phyloP scores from a whole-genome alignment of 345 rosid genomes.

The Eucalyptus grandis region DNA sequence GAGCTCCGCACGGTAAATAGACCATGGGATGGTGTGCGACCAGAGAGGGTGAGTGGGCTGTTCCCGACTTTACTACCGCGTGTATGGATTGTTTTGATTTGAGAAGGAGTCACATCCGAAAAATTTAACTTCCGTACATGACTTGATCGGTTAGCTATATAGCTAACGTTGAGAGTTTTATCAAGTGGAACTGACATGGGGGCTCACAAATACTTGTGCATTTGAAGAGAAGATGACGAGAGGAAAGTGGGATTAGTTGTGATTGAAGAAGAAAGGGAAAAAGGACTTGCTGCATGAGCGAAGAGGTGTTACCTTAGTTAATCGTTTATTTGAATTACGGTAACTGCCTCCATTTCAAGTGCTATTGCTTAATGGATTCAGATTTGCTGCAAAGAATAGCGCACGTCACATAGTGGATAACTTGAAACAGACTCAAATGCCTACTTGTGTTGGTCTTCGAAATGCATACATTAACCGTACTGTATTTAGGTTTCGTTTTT shows the following conservation, averaged over 20 bases:
- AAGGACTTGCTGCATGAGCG: not conserved
- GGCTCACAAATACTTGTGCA: not conserved
- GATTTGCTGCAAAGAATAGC: not conserved
- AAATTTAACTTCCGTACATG: not conserved
- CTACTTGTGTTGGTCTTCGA: not conserved
- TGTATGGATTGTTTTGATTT: not conserved
- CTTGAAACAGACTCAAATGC: not conserved
- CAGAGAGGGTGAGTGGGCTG: slow-evolving; percentile 50
- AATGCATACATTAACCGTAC: not conserved
- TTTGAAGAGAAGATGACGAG: not conserved
- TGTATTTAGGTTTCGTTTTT: not conserved
- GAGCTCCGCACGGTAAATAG: slow-evolving; percentile 80
- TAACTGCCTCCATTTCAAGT: not conserved
- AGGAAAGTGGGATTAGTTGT: not conserved
- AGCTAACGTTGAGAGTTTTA: not conserved
- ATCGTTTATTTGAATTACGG: not conserved
- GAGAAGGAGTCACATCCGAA: not conserved
- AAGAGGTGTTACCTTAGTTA: not conserved
- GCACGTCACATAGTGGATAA: not conserved
- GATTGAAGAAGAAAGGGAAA: not conserved
- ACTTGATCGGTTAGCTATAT: not conserved
- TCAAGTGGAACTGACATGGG: not conserved
- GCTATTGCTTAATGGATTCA: not conserved
- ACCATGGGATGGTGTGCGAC: slow-evolving; percentile 97
- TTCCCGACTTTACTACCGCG: not conserved